Base-by-base conservation (phyloP, 208 protist species). In the Acanthamoeba divionensis region DNA sequence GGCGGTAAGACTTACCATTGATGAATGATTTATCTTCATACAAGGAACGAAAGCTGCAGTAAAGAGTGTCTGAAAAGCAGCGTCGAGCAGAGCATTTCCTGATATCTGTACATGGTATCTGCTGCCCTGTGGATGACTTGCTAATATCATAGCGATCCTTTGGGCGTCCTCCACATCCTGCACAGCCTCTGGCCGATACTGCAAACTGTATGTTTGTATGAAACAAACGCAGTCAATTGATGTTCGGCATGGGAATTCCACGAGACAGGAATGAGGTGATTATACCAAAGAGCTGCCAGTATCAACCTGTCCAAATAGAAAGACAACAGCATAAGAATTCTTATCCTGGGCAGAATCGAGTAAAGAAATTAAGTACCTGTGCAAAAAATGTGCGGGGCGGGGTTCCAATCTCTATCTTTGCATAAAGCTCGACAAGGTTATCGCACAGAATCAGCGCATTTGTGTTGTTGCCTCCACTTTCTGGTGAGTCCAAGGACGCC, bases 11-110 rank as follows among this genome's bases (percentile, higher is more conserved):
- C 38, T 5, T 48, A 45, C 69, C 69, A 6, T 80, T 80, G 29
- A 80, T 80, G 24, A 60, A 80, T 29, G 69, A 80, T 50, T 55
- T 80, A 50, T 80, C 69, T 57, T 80, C 47, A 36, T 80, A 80
- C 45, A 60, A 50, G 24, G 69, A 80, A 29, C 57, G 69, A 21
- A 80, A 80, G 21, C 69, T 50, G 44, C 69, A 80, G 2, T 57
- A 26, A 6, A 80, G 57, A 15, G 69, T 80, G 2, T 80, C 44
- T 29, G 29, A 21, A 29, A 60, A 80, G 69, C 69, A 80, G 15
- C 69, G 69, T 29, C 50, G 29, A 36, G 69, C 69, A 24, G 69
- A 45, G 29, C 69, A 80, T 29, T 80, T 44, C 21, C 50, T 60
- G 69, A 80, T 31, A 21, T 80, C 69, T 0, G 45, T 24, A 29